Percentiles rank a stretch among this genome's conserved stretches.
These are phyloP conservation scores for Canavalia gladiata DNA, from an alignment of 306 rosid species.

Conservation along the genomic window DNA sequence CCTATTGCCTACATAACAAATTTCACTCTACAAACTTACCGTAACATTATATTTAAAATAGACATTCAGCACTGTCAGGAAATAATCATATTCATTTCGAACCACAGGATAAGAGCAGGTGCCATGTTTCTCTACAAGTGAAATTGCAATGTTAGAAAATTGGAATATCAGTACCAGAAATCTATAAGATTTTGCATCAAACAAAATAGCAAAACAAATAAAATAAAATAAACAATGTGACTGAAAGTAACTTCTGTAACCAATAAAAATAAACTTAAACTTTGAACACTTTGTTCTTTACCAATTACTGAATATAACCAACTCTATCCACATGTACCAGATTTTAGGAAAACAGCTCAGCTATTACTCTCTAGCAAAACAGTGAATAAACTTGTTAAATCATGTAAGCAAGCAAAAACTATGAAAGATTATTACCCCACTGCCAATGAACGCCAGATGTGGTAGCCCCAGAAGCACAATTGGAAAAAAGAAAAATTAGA, in stretches of 20 bases:
- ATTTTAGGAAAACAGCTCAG: slow-evolving; percentile 24
- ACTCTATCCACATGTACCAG: slow-evolving; percentile 30
- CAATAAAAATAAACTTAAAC: slow-evolving; percentile 17
- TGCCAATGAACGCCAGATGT: slow-evolving; percentile 53
- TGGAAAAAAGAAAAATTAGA: slow-evolving; percentile 55
- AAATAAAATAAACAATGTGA: background rate
- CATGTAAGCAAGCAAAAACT: slow-evolving; percentile 50
- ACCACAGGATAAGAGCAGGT: slow-evolving; percentile 83
- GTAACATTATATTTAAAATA: slow-evolving; percentile 92
- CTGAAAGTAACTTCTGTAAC: slow-evolving; percentile 4
- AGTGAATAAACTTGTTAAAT: slow-evolving; percentile 38
- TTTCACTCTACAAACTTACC: slow-evolving; percentile 60
- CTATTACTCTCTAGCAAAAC: slow-evolving; percentile 38
- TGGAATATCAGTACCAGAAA: slow-evolving; percentile 37
- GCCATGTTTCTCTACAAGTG: slow-evolving; percentile 93
- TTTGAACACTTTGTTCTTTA: slow-evolving; percentile 17
- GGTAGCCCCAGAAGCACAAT: slow-evolving; percentile 52
- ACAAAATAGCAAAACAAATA: slow-evolving; percentile 11
- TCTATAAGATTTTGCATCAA: slow-evolving; percentile 23
- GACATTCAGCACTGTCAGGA: slow-evolving; percentile 72
- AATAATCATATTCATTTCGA: slow-evolving; percentile 80
- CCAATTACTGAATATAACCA: slow-evolving; percentile 16
- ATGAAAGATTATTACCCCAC: slow-evolving; percentile 87
- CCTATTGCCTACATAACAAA: background rate
- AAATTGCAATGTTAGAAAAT: slow-evolving; percentile 40